Evolutionary conservation across 2,329 filamentous ascomycete genomes (phyloP).

Genomic region (Epichloe baconii): DNA sequence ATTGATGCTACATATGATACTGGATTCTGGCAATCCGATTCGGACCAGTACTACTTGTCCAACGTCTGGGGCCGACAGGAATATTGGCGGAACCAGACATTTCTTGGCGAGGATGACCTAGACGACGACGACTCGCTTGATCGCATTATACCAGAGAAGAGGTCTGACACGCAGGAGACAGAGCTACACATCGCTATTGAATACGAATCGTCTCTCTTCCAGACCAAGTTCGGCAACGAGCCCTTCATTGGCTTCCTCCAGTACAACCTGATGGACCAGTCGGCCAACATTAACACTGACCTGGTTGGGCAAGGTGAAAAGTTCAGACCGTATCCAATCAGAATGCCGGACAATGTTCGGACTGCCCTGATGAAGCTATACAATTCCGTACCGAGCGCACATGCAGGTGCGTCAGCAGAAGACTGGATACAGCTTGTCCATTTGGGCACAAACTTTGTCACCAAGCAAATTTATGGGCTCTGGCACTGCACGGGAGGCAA

Average conservation of each 20-base stretch:
- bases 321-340: conserved; percentile 18
- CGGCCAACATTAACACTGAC: conserved; percentile 12
- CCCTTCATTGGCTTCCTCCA: conserved; percentile 20
- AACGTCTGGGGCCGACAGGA: conserved; percentile 31
- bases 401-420: conserved; percentile 13
- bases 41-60: conserved; percentile 31
- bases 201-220: conserved; percentile 27
- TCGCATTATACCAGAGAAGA: conserved; percentile 11
- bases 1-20: conserved; percentile 22
- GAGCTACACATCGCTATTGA: conserved; percentile 27
- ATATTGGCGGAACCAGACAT: conserved; percentile 21
- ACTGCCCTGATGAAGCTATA: conserved; percentile 18
- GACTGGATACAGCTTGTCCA: conserved; percentile 20
- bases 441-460: conserved; percentile 25
- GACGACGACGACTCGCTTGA: conserved; percentile 8
- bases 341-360: conserved; percentile 20
- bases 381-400: conserved; percentile 15
- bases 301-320: conserved; percentile 12
- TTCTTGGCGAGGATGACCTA: conserved; percentile 11
- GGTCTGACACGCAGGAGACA: conserved; percentile 10
- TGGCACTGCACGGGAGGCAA: conserved; percentile 28
- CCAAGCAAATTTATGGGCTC: conserved; percentile 22
- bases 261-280: conserved; percentile 16
- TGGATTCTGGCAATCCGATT: conserved; percentile 24
- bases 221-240: conserved; percentile 24